phyloP scores from a whole-genome alignment of 129 eudicot genomes.

The Centaurea solstitialis region DNA sequence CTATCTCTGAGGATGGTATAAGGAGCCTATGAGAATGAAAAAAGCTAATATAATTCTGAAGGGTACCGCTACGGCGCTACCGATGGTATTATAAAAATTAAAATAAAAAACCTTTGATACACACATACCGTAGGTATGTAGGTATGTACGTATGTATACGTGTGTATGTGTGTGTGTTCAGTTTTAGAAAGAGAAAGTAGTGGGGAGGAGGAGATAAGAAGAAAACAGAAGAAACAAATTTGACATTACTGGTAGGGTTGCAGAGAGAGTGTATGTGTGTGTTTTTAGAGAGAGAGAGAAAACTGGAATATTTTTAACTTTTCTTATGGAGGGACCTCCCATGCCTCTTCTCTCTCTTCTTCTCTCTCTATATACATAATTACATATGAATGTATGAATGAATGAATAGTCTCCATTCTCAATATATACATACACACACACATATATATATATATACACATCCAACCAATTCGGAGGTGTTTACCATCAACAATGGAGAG shows the following conservation, averaged over 20 bases:
- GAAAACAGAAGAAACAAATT: constrained; percentile 7
- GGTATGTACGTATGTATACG: too few species aligned
- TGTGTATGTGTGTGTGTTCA: background rate
- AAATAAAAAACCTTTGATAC: too few species aligned
- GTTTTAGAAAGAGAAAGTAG: constrained; percentile 9
- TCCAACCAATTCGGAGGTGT: constrained; percentile 19
- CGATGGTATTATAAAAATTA: too few species aligned
- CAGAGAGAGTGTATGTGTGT: background rate
- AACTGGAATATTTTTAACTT: constrained; percentile 17
- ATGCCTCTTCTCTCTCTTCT: constrained; percentile 26
- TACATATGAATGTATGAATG: background rate
- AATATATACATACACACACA: too few species aligned
- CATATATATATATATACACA: too few species aligned
- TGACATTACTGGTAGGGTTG: constrained; percentile 26
- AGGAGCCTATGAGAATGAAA: too few species aligned
- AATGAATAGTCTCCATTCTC: background rate
- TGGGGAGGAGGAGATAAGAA: background rate
- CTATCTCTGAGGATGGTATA: too few species aligned
- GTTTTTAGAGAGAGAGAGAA: constrained; percentile 13
- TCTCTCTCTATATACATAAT: background rate
- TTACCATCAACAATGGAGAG: constrained; percentile 21
- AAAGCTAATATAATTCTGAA: too few species aligned
- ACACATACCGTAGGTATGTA: too few species aligned
- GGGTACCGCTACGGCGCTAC: too few species aligned
- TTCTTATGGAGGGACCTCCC: constrained; percentile 24